Conservation (phyloP, 2,329 filamentous ascomycete species). For the Epicoccum nigrum region DNA sequence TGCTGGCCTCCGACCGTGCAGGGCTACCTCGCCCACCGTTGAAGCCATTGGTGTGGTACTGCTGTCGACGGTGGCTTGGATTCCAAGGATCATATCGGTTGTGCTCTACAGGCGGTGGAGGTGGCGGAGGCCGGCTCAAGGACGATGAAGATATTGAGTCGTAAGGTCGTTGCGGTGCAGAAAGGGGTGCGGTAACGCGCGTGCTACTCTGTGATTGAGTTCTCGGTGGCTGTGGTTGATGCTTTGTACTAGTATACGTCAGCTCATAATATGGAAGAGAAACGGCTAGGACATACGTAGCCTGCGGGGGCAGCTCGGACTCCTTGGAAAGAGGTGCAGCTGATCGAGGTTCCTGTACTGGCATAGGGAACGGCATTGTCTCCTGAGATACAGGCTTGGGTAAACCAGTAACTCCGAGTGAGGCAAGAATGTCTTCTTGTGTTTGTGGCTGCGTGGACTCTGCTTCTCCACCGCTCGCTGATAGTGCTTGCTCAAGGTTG, state of each 20-base stretch:
- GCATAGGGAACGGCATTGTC: conserved; percentile 19
- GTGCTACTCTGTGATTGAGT: conserved; percentile 32
- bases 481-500: conserved; percentile 48
- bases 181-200: conserved; percentile 18
- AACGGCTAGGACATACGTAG: conserved; percentile 21
- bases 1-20: conserved; percentile 43
- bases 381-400: conserved; percentile 44
- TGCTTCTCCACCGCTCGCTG: conserved; percentile 23
- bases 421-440: conserved; percentile 48
- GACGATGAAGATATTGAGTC: conserved; percentile 32
- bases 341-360: conserved; percentile 16
- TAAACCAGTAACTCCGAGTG: conserved; percentile 45
- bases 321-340: conserved; percentile 26
- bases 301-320: conserved; percentile 17
- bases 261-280: background rate
- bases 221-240: conserved; percentile 24
- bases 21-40: conserved; percentile 38
- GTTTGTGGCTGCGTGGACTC: conserved; percentile 24
- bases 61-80: conserved; percentile 18
- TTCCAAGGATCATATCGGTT: conserved; percentile 35
- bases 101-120: conserved; percentile 29
- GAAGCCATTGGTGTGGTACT: conserved; percentile 23
- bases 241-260: conserved; percentile 16
- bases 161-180: conserved; percentile 31
- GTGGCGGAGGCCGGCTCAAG: conserved; percentile 21